phyloP scores from a whole-genome alignment of 148 eudicot species.

The Amaranthus cruentus region DNA sequence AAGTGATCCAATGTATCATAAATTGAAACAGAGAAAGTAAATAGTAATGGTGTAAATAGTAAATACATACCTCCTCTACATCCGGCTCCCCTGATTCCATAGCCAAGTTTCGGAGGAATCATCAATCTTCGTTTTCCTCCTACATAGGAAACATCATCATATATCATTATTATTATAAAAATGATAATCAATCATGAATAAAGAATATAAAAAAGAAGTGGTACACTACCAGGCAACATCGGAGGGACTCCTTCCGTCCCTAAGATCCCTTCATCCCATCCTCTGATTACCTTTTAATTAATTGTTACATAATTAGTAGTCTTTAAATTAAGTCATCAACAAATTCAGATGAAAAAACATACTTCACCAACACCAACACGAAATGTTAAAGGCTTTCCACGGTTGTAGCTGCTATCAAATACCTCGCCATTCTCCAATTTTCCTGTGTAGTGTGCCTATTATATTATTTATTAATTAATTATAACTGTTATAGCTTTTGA shows the following conservation, averaged over 20 bases:
- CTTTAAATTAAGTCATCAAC: no score
- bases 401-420: conserved; percentile 83
- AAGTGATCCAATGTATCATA: neutral
- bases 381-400: conserved; percentile 88
- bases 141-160: conserved; percentile 6
- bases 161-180: neutral
- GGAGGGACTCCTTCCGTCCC: conserved; percentile 87
- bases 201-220: neutral
- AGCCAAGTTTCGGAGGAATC: conserved; percentile 78
- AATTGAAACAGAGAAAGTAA: neutral
- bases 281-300: conserved; percentile 66
- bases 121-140: conserved; percentile 74
- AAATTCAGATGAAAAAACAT: neutral
- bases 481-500: no score
- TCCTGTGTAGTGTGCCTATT: conserved; percentile 84
- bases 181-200: neutral
- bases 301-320: no score
- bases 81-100: conserved; percentile 86
- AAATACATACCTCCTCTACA: conserved; percentile 68
- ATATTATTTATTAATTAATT: neutral
- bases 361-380: conserved; percentile 91
- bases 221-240: conserved; percentile 68
- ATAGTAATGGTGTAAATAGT: neutral
- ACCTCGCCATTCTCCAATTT: conserved; percentile 74
- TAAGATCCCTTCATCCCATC: conserved; percentile 87